phyloP scores from a whole-genome alignment of 306 rosid species.

The Casuarina cunninghamiana region DNA sequence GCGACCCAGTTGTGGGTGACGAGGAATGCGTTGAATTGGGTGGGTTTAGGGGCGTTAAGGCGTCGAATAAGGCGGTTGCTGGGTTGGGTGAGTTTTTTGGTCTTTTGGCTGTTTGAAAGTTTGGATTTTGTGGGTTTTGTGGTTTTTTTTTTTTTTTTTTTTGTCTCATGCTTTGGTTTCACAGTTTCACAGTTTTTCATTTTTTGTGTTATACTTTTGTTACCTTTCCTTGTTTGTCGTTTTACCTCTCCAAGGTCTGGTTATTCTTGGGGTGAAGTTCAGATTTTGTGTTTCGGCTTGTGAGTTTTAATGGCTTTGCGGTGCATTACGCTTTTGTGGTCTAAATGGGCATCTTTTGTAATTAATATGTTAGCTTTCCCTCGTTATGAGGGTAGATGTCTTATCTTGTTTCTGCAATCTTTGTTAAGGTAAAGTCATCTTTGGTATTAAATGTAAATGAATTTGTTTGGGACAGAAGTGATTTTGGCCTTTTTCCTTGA shows the following conservation, averaged over 20 bases:
- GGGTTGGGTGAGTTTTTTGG: conserved; percentile 36
- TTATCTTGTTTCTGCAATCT: not conserved
- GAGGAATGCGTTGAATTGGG: conserved; percentile 24
- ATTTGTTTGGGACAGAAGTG: not conserved
- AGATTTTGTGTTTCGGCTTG: not conserved
- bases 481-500: not conserved
- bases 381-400: not conserved
- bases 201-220: not conserved
- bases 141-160: conserved; percentile 11
- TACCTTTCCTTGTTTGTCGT: too few relatives aligned
- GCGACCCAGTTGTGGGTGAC: conserved; percentile 28
- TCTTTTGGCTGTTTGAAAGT: not conserved
- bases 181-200: not conserved
- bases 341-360: not conserved
- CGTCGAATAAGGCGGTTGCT: conserved; percentile 27
- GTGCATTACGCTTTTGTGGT: not conserved
- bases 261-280: not conserved
- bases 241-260: not conserved
- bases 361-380: not conserved
- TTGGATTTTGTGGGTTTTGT: not conserved
- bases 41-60: conserved; percentile 19
- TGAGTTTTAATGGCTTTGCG: conserved; percentile 6
- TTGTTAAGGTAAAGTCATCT: not conserved
- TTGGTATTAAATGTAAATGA: not conserved
- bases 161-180: not conserved